Conservation (phyloP, 1,284 basidiomycete genomes). For the Malassezia sp. region DNA sequence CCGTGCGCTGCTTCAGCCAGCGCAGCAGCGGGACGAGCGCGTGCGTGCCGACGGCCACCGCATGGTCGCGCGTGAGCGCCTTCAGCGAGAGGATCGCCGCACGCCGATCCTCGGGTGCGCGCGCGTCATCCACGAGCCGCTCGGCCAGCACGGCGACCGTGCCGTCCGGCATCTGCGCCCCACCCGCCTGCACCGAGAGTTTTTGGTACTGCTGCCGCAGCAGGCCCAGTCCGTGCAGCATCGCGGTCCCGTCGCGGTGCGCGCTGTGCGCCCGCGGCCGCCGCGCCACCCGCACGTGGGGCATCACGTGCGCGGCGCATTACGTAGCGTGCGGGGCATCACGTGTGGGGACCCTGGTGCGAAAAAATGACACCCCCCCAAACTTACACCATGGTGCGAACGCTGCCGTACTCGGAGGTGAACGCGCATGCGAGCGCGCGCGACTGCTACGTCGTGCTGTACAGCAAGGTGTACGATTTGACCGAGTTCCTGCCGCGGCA, state of each 20-base stretch:
- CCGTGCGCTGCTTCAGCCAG: slow-evolving; percentile 24
- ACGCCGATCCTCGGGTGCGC: slow-evolving; percentile 59
- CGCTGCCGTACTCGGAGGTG: slow-evolving; percentile 18
- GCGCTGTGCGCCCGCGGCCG: neutral
- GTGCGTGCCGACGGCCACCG: slow-evolving; percentile 50
- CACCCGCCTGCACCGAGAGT: slow-evolving; percentile 34
- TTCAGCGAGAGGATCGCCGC: slow-evolving; percentile 85
- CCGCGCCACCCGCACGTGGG: neutral
- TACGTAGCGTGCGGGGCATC: neutral
- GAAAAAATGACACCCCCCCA: neutral
- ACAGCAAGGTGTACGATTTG: slow-evolving; percentile 52
- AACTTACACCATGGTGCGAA: neutral
- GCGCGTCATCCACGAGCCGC: slow-evolving; percentile 52
- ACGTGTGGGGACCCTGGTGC: neutral
- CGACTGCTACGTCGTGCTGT: slow-evolving; percentile 52
- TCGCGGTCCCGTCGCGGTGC: slow-evolving; percentile 12
- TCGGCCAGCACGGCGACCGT: slow-evolving; percentile 79
- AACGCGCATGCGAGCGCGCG: slow-evolving; percentile 54
- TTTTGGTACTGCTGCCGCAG: slow-evolving; percentile 40
- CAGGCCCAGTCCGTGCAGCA: slow-evolving; percentile 44
- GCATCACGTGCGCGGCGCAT: neutral
- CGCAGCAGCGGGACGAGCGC: slow-evolving; percentile 28
- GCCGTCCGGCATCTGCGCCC: slow-evolving; percentile 62
- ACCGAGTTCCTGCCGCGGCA: slow-evolving; percentile 69
- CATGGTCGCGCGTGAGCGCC: slow-evolving; percentile 79